Evolutionary conservation across 352 stramenopile species (phyloP), one percentile per base, ranked within the genome.

Genomic region (Thraustochytrium sp.): DNA sequence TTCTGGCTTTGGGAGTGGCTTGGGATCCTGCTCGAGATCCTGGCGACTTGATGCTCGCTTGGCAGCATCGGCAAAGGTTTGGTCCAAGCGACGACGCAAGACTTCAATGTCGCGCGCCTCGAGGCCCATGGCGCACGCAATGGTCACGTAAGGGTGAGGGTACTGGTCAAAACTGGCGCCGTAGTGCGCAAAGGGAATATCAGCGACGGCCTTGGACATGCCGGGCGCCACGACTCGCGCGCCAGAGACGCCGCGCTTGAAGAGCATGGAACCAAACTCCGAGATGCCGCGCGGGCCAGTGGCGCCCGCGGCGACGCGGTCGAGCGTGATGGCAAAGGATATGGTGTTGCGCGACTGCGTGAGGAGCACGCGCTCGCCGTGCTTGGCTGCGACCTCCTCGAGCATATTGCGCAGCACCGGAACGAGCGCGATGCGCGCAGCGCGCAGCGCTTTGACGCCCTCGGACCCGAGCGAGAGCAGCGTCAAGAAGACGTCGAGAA

Each of bases 231-330:
- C 94, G 16, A 99, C 94, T 64, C 96, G 87, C 51, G 94, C 97
- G 38, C 97, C 97, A 34, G 94, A 98, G 8, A 99, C 93, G 78
- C 94, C 96, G 31, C 96, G 91, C 37, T 91, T 94, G 88, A 99
- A 99, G 16, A 99, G 91, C 96, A 99, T 99, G n/a, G 95, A 94
- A 23, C 97, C 96, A 84, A 99, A 95, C 86, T 95, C 93, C 37
- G 92, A 51, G 91, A 87, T 21, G 36, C 38, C 54, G 82, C 46
- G 11, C 8, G 18, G 4, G 49, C 61, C 34, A 85, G n/a, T 82
- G 16, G 34, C 86, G 54, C 3, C 65, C n/a, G 18, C 31, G 63
- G 88, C 76, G 92, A 91, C 72, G 86, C 87, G 78, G 76, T 91
- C 82, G 26, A 99, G 88, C 59, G 96, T 98, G 77, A 99, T 91